A percentile compares a stretch with the other conserved stretches of the same genome.
Conservation (phyloP, 169 alveolate species). For the Amoebophrya sp. region DNA sequence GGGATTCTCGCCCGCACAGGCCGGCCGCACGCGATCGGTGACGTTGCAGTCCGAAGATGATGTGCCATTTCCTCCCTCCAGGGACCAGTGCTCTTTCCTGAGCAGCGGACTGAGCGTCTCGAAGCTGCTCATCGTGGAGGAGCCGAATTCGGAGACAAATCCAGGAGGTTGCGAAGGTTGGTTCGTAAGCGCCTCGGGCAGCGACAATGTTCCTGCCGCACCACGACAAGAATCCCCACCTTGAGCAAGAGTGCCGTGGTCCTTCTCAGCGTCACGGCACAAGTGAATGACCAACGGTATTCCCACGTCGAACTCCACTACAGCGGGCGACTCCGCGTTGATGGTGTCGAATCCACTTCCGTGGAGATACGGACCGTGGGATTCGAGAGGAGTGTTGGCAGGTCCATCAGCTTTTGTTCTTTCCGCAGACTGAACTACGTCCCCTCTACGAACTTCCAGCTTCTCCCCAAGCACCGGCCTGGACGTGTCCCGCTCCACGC, state of each 20-base stretch:
- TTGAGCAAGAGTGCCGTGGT: no score
- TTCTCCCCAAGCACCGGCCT: background rate
- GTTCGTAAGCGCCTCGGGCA: no score
- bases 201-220: no score
- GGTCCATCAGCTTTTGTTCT: no score
- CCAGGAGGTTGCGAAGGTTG: background rate
- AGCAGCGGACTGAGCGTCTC: background rate
- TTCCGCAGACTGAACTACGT: no score
- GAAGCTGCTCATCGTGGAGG: background rate
- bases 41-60: background rate
- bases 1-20: background rate
- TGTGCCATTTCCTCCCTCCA: background rate
- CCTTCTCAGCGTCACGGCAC: no score
- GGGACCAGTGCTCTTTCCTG: background rate
- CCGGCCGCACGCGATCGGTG: background rate
- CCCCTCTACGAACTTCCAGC: background rate
- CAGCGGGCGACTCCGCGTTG: background rate
- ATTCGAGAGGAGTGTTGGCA: no score
- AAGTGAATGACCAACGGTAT: no score
- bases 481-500: constrained; percentile 11
- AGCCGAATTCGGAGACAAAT: background rate
- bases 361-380: background rate
- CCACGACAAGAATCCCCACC: no score
- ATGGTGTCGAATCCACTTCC: background rate
- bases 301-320: background rate